These are phyloP conservation scores for Microstegium vimineum DNA, from an alignment of 176 grass and related monocot genomes.

Conservation along the genomic window DNA sequence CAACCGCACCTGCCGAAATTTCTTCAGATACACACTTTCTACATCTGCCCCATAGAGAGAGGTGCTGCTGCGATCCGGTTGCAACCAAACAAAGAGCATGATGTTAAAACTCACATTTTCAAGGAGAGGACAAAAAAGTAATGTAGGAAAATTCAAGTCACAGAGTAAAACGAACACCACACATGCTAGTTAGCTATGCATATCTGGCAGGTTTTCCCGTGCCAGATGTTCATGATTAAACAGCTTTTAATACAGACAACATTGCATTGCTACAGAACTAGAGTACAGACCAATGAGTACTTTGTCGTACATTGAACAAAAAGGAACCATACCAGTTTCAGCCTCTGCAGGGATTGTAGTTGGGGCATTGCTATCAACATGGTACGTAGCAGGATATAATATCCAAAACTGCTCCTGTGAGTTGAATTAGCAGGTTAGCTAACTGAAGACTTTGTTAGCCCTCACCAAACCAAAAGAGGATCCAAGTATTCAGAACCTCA, in stretches of 20 bases:
- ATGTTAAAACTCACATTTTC: constrained; percentile 18
- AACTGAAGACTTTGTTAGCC: constrained; percentile 8
- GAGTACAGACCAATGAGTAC: neutral
- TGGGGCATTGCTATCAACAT: constrained; percentile 13
- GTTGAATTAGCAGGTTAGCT: constrained; percentile 18
- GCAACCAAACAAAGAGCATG: neutral
- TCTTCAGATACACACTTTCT: constrained; percentile 17
- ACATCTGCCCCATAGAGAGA: neutral
- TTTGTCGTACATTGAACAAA: constrained; percentile 18
- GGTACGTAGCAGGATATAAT: constrained; percentile 10
- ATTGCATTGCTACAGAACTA: neutral
- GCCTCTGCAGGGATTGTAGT: neutral
- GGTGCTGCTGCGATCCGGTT: neutral
- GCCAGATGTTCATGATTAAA: constrained; percentile 17
- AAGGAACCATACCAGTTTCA: constrained; percentile 26
- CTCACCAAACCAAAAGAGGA: constrained; percentile 8
- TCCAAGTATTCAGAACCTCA: neutral
- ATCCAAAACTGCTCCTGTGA: neutral
- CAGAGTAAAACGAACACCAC: neutral
- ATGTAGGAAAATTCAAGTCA: neutral
- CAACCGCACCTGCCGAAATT: constrained; percentile 19
- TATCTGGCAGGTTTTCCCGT: constrained; percentile 6
- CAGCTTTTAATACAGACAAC: neutral
- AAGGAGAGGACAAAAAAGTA: neutral
- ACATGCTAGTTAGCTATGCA: neutral